phyloP scores from a whole-genome alignment of 108 stramenopile species.

The Nitzschia sp. region DNA sequence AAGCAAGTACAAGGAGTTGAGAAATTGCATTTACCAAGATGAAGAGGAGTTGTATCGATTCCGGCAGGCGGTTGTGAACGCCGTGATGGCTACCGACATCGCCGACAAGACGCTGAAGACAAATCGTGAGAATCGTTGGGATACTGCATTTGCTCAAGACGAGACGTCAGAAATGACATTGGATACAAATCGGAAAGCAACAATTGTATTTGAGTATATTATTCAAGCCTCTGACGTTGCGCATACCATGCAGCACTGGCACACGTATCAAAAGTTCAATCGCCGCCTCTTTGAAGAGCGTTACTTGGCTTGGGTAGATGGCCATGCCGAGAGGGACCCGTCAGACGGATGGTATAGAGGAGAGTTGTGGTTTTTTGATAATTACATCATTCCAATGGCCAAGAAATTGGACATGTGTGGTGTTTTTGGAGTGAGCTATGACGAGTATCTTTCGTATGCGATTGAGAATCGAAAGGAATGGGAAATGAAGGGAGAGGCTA shows the following conservation, averaged over 20 bases:
- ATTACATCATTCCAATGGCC: constrained; percentile 21
- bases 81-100: constrained; percentile 43
- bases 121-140: constrained; percentile 41
- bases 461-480: constrained; percentile 25
- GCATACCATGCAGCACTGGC: constrained; percentile 24
- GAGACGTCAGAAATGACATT: not conserved
- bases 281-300: constrained; percentile 12
- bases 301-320: constrained; percentile 20
- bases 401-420: constrained; percentile 24
- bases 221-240: constrained; percentile 36
- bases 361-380: constrained; percentile 29
- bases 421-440: constrained; percentile 15
- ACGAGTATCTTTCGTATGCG: constrained; percentile 19
- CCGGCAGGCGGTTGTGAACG: constrained; percentile 35
- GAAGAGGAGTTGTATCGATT: constrained; percentile 29
- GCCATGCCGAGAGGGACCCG: constrained; percentile 14
- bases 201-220: constrained; percentile 46
- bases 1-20: constrained; percentile 23
- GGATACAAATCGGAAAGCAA: constrained; percentile 28
- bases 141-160: constrained; percentile 29
- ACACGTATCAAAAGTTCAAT: constrained; percentile 25
- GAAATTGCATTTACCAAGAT: constrained; percentile 16
- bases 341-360: constrained; percentile 31
- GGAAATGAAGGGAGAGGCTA: constrained; percentile 17
- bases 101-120: constrained; percentile 35